Evolutionary conservation across 2,329 filamentous ascomycete genomes (phyloP), one percentile per base, ranked within the genome.

Genomic region (Hymenoscyphus linearis): DNA sequence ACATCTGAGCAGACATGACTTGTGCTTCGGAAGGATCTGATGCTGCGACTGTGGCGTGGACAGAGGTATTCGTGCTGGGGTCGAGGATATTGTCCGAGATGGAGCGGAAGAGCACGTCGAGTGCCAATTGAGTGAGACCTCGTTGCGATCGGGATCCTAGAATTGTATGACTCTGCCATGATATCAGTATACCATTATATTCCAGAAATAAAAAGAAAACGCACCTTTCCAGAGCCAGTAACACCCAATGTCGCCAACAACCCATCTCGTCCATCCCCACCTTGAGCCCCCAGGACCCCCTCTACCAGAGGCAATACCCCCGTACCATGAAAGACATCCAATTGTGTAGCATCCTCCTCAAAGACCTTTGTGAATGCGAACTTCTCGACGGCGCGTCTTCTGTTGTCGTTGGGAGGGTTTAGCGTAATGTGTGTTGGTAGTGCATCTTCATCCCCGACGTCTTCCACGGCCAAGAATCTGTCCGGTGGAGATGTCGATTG

Each of bases 291-390:
- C 50, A 99, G 73, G 3, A 96, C 92, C 22, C 91, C 91, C 69
- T 93, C 87, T 6, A 97, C 83, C 52, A 97, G 79, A 0, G 85
- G 82, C 14, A 89, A 78, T 52, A 96, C 84, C 26, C 88, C 88
- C 0, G 89, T 90, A 70, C 87, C 87, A 66, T 91, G 83, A 72
- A 99, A 97, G 10, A 99, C 77, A 70, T 97, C 91, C 31, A 95
- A 79, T 72, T 99, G 95, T 6, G 84, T 85, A 1, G 91, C 87
- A 69, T 89, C 82, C 72, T 98, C 93, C 69, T 96, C 89, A 69
- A 98, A 97, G 0, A 99, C 92, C 64, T 86, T 86, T 0, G 95
- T 99, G 72, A 99, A 99, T 1, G 88, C 90, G 73, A 98, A 99
- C 72, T 89, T 91, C 75, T 99, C 95, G 37, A 97, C 85, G 0